Base-by-base conservation (phyloP, 352 stramenopile genomes). In the Globisporangium spinosum region DNA sequence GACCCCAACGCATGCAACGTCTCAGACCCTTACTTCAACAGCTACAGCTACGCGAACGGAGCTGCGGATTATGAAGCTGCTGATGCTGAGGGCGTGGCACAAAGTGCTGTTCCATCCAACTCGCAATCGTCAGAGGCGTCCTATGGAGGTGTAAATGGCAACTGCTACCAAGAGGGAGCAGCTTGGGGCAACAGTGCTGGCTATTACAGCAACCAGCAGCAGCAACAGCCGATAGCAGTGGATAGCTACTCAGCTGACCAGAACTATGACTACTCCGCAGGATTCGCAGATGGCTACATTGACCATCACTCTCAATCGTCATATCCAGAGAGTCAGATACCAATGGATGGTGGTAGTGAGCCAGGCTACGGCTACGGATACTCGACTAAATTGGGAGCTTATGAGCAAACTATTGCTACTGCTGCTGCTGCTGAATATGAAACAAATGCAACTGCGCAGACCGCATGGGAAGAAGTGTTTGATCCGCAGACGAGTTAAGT, bases 381-480 rank as follows among this genome's bases (percentile, higher is more conserved):
- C 35, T 34, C 58, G 9, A 27, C 27, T 38, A 15, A n/a, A 49
- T 15, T 22, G 15, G 40, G 40, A 49, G 17, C 13, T 20, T 22
- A 49, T 49, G 40, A 3, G 40, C 40, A 49, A n/a, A 17, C 17
- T 43, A 9, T 9, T 43, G 25, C 15, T 34, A 29, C 6, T 43
- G 17, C 13, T 43, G 25, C 15, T 34, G 25, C 6, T 43, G 17
- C 13, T 59, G 40, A 22, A 47, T 47, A 47, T 20, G 40, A 49
- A 49, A 15, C 40, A 9, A 49, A 49, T 5, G 29, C 3, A 20
- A 61, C 12, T n/a, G 7, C 32, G 2, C 23, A n/a, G 34, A 15
- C 20, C 2, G n/a, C 56, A 10, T 94, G 82, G 84, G 78, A 85
- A 53, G 83, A 91, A 75, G 80, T 89, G 20, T 90, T 86, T 65